Evolutionary conservation across 768 basidiomycete species (phyloP), one percentile per base, ranked within the genome.

Genomic region (Boletus rubescentipes): DNA sequence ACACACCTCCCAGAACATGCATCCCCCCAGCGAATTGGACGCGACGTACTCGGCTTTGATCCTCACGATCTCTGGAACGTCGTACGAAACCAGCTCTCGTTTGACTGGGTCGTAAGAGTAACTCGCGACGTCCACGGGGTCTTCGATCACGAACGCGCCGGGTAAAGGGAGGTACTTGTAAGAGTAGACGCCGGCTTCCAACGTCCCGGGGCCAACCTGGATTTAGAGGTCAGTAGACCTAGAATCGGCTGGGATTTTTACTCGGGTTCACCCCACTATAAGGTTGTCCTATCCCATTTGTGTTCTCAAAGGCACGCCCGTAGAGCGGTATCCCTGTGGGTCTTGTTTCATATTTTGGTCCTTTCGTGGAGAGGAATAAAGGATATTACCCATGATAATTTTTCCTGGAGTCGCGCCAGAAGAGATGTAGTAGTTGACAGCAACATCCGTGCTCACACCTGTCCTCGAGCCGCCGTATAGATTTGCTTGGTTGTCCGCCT

Each of bases 61-160:
- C 49, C 69, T 75, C 48, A 80, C 82, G 60, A 91, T 84, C 58
- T 82, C 73, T 16, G 87, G 88, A 0, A 81, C 84, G 64, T 93
- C 91, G 68, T 91, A 91, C 4, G 83, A 85, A 31, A 92, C 84
- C 23, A 91, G 77, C 63, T 89, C 87, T 52, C 72, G 70, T 61
- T 77, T 86, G n/a, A 72, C 58, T 4, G 82, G 65, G 66, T 92
- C 83, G 69, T 91, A 93, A 12, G 87, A 87, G 68, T 91, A 92
- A 58, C 85, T 85, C 11, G 87, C 78, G n/a, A 90, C 82, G 53
- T 87, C 82, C 5, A 76, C 79, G 4, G 76, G 71, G 65, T 93
- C 88, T 66, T 91, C 83, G 63, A 76, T 79, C 38, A 90, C 80
- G 49, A 78, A 67, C 6, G 85, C 80, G 15, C 81, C 82, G 18